Evolutionary conservation across 495 filamentous ascomycete species (phyloP).

Genomic region (Aspergillus nidulans): DNA sequence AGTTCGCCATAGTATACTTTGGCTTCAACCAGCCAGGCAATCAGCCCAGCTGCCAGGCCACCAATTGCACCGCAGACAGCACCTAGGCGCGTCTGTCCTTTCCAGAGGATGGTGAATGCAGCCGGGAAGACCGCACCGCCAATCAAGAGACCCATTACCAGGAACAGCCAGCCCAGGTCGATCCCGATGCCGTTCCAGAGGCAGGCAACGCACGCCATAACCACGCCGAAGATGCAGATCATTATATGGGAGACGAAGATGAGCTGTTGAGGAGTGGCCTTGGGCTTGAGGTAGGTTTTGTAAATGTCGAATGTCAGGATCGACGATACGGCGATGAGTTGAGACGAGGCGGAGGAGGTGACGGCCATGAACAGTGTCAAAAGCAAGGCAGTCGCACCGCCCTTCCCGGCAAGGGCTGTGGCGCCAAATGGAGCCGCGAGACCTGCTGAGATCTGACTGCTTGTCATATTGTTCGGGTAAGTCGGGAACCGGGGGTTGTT

Average conservation of each 20-base stretch:
- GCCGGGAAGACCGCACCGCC: constrained; percentile 40
- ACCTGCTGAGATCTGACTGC: constrained; percentile 40
- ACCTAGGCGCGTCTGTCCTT: constrained; percentile 32
- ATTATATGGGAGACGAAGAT: constrained; percentile 44
- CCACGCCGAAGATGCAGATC: constrained; percentile 44
- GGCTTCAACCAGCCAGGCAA: constrained; percentile 34
- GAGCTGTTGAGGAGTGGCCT: constrained; percentile 36
- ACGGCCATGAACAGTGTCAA: constrained; percentile 53
- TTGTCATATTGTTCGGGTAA: constrained; percentile 46
- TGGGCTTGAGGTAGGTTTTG: constrained; percentile 48
- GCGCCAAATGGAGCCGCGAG: constrained; percentile 44
- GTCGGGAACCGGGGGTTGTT: constrained; percentile 45
- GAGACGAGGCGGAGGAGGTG: constrained; percentile 44
- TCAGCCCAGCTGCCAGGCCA: constrained; percentile 25
- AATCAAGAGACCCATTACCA: constrained; percentile 41
- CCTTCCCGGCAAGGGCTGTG: constrained; percentile 44
- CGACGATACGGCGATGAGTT: constrained; percentile 51
- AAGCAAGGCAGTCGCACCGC: constrained; percentile 44
- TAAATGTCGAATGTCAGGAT: constrained; percentile 55
- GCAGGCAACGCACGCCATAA: constrained; percentile 38
- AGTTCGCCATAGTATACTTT: constrained; percentile 28
- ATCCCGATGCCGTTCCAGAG: constrained; percentile 41
- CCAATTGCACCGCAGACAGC: constrained; percentile 30
- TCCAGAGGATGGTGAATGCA: constrained; percentile 36
- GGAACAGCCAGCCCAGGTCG: constrained; percentile 44